phyloP scores from a whole-genome alignment of 78 protist species.

The Isochrysis galbana region DNA sequence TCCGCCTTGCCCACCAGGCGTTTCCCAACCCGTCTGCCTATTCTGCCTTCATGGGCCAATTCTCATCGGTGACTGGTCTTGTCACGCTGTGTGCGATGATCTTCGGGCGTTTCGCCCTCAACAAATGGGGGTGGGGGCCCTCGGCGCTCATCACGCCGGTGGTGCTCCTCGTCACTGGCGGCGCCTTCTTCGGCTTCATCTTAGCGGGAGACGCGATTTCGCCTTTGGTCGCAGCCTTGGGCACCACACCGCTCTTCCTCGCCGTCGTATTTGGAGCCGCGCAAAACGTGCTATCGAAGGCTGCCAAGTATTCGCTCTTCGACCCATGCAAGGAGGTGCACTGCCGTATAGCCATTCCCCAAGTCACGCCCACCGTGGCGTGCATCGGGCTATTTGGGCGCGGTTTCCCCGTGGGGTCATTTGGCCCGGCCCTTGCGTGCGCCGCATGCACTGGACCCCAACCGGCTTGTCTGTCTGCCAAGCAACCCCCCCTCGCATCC shows the following conservation, averaged over 20 bases:
- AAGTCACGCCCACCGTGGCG: no score
- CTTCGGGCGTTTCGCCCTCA: neutral
- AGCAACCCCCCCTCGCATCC: no score
- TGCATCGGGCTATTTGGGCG: no score
- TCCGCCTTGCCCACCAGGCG: neutral
- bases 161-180: conserved; percentile 7
- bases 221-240: neutral
- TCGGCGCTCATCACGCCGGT: neutral
- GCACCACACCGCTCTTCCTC: conserved; percentile 21
- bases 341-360: no score
- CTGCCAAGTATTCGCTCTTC: conserved; percentile 22
- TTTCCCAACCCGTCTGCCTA: conserved; percentile 23
- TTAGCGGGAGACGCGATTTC: neutral
- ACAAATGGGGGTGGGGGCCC: conserved; percentile 21
- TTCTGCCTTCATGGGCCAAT: neutral
- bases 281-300: conserved; percentile 15
- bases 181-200: neutral
- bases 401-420: no score
- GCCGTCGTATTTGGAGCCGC: conserved; percentile 15
- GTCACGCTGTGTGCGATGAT: neutral
- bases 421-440: no score
- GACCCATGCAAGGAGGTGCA: conserved; percentile 22
- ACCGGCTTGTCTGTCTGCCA: no score
- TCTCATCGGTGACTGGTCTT: conserved; percentile 5
- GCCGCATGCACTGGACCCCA: no score